These are phyloP conservation scores for Iris macrosiphon DNA, from an alignment of 106 monocot species.

Conservation along the genomic window DNA sequence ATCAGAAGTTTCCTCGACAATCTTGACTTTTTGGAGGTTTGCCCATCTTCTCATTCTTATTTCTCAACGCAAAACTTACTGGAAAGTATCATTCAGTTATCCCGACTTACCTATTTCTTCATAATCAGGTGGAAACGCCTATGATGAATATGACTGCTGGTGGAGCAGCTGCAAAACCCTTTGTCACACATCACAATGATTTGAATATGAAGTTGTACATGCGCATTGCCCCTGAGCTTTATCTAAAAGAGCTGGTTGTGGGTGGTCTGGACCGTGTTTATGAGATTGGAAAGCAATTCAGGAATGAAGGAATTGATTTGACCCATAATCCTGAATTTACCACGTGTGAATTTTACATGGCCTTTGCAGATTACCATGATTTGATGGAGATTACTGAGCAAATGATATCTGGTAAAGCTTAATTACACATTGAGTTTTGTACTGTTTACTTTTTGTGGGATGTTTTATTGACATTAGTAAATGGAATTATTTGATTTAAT, in stretches of 20 bases:
- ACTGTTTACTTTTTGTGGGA: not conserved
- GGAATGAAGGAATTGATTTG: slow-evolving; percentile 96
- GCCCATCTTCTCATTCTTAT: slow-evolving; percentile 1
- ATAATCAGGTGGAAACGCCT: slow-evolving; percentile 85
- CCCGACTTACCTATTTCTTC: not conserved
- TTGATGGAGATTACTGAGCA: slow-evolving; percentile 79
- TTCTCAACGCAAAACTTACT: not conserved
- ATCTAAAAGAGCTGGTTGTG: slow-evolving; percentile 81
- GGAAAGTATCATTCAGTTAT: not conserved
- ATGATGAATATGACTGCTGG: slow-evolving; percentile 99
- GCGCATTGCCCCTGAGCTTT: slow-evolving; percentile 94
- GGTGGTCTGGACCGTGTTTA: slow-evolving; percentile 90
- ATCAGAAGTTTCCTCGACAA: slow-evolving; percentile 61
- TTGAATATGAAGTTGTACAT: slow-evolving; percentile 86
- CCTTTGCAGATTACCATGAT: slow-evolving; percentile 96
- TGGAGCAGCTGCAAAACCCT: slow-evolving; percentile 92
- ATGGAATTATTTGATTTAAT: not conserved
- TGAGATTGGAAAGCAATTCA: slow-evolving; percentile 97
- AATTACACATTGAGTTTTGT: not conserved
- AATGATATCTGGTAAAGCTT: slow-evolving; percentile 80
- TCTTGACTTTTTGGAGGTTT: slow-evolving; percentile 79
- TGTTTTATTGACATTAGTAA: not conserved
- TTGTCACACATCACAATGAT: slow-evolving; percentile 89
- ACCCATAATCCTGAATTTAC: slow-evolving; percentile 99
- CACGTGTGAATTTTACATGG: slow-evolving; percentile 98